Percentiles rank a stretch among this genome's conserved stretches.
phyloP scores from a whole-genome alignment of 371 early-diverging fungal species.

The Apophysomyces ossiformis region DNA sequence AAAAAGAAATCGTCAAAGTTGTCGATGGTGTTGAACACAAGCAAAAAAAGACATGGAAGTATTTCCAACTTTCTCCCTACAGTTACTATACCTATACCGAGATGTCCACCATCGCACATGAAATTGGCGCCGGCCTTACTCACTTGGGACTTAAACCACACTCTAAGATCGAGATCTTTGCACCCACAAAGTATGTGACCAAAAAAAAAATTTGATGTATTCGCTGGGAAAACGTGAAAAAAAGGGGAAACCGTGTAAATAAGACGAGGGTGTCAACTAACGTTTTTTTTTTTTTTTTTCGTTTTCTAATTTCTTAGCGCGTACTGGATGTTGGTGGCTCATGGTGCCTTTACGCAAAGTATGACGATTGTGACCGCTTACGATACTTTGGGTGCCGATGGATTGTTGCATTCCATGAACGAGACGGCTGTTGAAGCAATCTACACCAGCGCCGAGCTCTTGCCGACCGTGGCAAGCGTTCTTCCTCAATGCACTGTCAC shows the following conservation, averaged over 20 bases:
- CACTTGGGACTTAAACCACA: conserved; percentile 66
- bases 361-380: conserved; percentile 76
- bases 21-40: conserved; percentile 66
- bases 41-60: conserved; percentile 83
- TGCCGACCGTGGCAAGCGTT: conserved; percentile 54
- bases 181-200: conserved; percentile 72
- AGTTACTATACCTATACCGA: conserved; percentile 72
- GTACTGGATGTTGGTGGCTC: conserved; percentile 77
- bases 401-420: conserved; percentile 61
- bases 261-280: too few species aligned
- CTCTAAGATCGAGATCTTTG: conserved; percentile 75
- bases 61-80: conserved; percentile 71
- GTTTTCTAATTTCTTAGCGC: conserved; percentile 45
- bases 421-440: conserved; percentile 64
- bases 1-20: conserved; percentile 74
- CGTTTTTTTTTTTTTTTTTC: neutral
- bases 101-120: conserved; percentile 47
- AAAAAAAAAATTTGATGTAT: neutral
- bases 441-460: conserved; percentile 65
- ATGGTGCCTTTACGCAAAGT: conserved; percentile 51
- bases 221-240: neutral
- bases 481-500: conserved; percentile 42
- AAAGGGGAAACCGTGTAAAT: too few species aligned
- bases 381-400: conserved; percentile 76
- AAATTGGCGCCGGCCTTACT: conserved; percentile 70